phyloP scores from a whole-genome alignment of 2,329 filamentous ascomycete species.

The Ceratocystis variospora region DNA sequence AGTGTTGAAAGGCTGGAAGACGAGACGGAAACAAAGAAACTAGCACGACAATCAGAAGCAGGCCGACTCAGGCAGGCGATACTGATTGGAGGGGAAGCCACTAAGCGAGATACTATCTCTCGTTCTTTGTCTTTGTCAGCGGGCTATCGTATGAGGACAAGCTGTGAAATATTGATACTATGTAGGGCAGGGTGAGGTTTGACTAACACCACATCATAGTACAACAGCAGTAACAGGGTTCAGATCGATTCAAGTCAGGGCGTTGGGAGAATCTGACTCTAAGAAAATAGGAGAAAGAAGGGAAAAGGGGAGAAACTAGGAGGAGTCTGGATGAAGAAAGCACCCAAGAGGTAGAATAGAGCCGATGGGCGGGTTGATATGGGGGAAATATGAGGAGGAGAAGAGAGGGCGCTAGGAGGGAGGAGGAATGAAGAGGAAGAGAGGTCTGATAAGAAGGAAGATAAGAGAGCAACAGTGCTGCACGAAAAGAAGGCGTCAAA shows the following conservation, averaged over 20 bases:
- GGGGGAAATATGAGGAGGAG: not conserved
- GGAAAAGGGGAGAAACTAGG: not conserved
- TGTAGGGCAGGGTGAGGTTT: not conserved
- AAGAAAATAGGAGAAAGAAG: not conserved
- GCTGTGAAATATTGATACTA: slow-evolving; percentile 2
- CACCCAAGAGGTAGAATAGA: not conserved
- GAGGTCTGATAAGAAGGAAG: not conserved
- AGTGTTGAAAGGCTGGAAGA: not conserved
- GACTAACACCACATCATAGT: slow-evolving; percentile 4
- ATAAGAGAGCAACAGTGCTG: not conserved
- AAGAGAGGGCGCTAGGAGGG: not conserved
- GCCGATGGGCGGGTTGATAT: not conserved
- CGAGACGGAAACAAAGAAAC: not conserved
- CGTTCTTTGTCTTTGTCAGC: not conserved
- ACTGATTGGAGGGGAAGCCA: not conserved
- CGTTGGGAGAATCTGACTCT: not conserved
- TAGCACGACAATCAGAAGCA: not conserved
- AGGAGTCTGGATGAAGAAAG: not conserved
- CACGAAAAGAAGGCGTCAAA: not conserved
- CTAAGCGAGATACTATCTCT: not conserved
- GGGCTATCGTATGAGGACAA: not conserved
- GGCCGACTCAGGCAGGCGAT: not conserved
- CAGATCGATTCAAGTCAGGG: not conserved
- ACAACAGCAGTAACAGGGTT: not conserved
- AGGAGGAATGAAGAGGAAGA: not conserved